Conservation (phyloP, 805 yeast species). For the Nematodospora valgi region DNA sequence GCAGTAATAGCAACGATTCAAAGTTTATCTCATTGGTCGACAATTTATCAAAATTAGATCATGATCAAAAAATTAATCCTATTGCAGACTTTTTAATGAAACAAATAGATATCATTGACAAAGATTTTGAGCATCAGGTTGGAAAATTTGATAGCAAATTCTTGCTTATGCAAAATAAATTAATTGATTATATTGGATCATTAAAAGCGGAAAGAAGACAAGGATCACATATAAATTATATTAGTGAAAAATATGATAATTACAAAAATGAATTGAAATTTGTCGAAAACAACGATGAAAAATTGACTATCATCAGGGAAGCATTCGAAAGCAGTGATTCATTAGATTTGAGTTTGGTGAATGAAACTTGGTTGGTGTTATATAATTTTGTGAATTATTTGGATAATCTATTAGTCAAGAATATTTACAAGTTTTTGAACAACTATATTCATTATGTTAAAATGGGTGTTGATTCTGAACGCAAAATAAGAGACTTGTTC, state of each 20-base stretch:
- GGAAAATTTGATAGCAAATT: constrained; percentile 35
- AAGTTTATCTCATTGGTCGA: constrained; percentile 38
- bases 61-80: constrained; percentile 18
- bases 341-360: constrained; percentile 38
- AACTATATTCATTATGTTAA: constrained; percentile 34
- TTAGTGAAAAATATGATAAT: constrained; percentile 35
- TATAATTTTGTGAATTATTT: constrained; percentile 33
- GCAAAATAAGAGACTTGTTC: constrained; percentile 24
- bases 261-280: constrained; percentile 34
- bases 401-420: constrained; percentile 26
- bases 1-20: constrained; percentile 9
- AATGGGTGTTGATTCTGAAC: constrained; percentile 26
- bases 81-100: constrained; percentile 33
- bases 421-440: constrained; percentile 31
- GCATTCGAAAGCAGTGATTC: constrained; percentile 37
- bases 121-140: constrained; percentile 34
- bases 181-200: constrained; percentile 32
- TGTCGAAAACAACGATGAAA: constrained; percentile 20
- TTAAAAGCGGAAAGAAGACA: constrained; percentile 26
- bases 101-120: constrained; percentile 28
- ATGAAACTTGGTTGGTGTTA: constrained; percentile 43
- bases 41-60: constrained; percentile 30
- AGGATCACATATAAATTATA: constrained; percentile 36
- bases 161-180: constrained; percentile 33
- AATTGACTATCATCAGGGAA: constrained; percentile 24